Evolutionary conservation across 2,329 filamentous ascomycete genomes (phyloP), one percentile per base, ranked within the genome.

Genomic region (Pseudocercospora ulei): DNA sequence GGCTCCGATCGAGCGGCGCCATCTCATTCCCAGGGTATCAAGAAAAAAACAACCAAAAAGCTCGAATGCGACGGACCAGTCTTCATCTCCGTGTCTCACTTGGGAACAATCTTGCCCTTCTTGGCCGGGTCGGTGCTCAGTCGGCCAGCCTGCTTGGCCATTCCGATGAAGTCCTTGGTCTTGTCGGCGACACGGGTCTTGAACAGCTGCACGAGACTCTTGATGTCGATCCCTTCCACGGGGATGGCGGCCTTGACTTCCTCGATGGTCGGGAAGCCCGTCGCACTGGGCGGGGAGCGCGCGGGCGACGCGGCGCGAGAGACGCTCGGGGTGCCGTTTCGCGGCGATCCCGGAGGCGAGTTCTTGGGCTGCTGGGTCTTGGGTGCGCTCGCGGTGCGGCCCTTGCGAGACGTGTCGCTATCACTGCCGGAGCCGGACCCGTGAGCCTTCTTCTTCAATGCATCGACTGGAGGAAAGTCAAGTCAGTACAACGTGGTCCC

Each of bases 371-470:
- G n/a, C 57, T 72, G 75, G 50, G 75, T 58, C 51, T 68, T 73
- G n/a, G 30, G 30, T 20, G 16, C 28, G 9, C 25, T 9, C 16
- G n/a, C n/a, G 59, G 72, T 73, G 58, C 71, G 75, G 36, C 63
- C 64, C 39, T 66, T 77, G 23, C 70, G 78, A 1, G 79, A 83
- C 24, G 69, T 78, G 56, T 85, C 81, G 13, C 76, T 80, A 48
- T 86, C 82, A 49, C 80, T 84, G 38, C 73, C 73, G 30, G 77
- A 78, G 23, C 73, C 76, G 31, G 71, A 71, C 33, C 57, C 38
- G 51, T 44, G 39, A 34, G 23, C 29, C 8, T 40, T n/a, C 16
- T 31, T 31, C 28, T 31, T 31, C 28, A 17, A 31, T 9, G 28
- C 13, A 33, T 33, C 30, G 20, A 19, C 37, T 39, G 20, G 3